Conservation (phyloP, 768 basidiomycete genomes). For the Kwoniella shandongensis region DNA sequence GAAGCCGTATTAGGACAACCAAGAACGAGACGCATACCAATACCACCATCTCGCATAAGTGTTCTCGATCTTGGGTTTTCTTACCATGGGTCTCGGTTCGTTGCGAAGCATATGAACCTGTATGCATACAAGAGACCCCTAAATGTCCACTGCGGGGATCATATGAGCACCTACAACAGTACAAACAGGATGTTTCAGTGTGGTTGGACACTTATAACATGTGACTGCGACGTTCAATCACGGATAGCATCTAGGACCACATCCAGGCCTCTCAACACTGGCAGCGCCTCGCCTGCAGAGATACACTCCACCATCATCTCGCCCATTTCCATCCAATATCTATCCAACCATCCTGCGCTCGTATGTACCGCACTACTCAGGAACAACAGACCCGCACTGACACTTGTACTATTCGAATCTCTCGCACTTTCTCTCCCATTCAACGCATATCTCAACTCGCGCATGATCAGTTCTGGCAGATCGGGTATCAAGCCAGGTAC, state of each 20-base stretch:
- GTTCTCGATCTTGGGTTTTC: conserved; percentile 77
- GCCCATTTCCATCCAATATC: conserved; percentile 38
- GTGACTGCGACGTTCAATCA: too few species aligned
- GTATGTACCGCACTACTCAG: conserved; percentile 22
- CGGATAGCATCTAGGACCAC: conserved; percentile 32
- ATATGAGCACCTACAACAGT: too few species aligned
- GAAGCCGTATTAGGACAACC: conserved; percentile 49
- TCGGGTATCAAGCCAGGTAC: conserved; percentile 27
- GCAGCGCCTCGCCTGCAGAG: conserved; percentile 27
- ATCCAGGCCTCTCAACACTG: conserved; percentile 38
- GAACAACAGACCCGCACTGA: conserved; percentile 25
- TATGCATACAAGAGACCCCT: too few species aligned
- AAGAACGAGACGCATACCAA: neutral
- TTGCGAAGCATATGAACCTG: too few species aligned
- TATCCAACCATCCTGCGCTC: conserved; percentile 30
- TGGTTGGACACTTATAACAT: too few species aligned
- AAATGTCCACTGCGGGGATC: too few species aligned
- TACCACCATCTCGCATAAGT: too few species aligned
- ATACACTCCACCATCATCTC: conserved; percentile 40
- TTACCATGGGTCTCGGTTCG: conserved; percentile 86
- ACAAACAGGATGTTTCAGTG: too few species aligned
- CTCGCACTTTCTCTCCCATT: conserved; percentile 18
- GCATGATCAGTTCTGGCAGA: conserved; percentile 32
- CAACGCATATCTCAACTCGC: conserved; percentile 28
- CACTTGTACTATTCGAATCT: conserved; percentile 20